phyloP scores from a whole-genome alignment of 139 green algal species.

The Coccomyxa sp. region DNA sequence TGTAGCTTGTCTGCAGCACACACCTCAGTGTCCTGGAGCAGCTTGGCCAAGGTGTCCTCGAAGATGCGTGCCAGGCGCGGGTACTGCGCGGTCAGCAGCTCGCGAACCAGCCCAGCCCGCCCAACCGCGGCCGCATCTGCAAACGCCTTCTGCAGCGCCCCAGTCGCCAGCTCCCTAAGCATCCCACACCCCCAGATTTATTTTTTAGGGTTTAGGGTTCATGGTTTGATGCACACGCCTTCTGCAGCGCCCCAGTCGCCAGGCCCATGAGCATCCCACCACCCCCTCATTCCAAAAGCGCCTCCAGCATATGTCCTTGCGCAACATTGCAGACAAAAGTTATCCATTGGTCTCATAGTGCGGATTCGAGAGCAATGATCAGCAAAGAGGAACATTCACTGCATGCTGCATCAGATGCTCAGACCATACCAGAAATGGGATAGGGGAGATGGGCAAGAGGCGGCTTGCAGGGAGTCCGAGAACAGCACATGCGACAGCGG shows the following conservation, averaged over 20 bases:
- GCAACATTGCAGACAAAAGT: no score
- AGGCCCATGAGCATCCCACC: slow-evolving; percentile 25
- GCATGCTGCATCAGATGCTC: neutral
- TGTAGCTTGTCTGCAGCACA: no score
- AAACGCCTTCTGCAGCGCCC: slow-evolving; percentile 42
- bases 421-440: slow-evolving; percentile 53
- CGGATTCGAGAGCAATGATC: neutral
- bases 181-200: neutral
- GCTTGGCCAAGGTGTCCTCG: slow-evolving; percentile 54
- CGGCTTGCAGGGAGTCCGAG: slow-evolving; percentile 62
- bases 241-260: slow-evolving; percentile 28
- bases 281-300: no score
- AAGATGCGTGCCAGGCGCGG: slow-evolving; percentile 71
- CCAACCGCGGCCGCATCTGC: slow-evolving; percentile 36
- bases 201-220: no score
- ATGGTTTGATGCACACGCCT: slow-evolving; percentile 46
- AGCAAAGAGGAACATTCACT: neutral
- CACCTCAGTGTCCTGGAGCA: slow-evolving; percentile 59
- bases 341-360: no score
- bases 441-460: slow-evolving; percentile 17
- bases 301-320: no score
- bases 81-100: slow-evolving; percentile 68
- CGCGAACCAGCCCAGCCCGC: slow-evolving; percentile 59
- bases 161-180: slow-evolving; percentile 34
- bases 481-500: slow-evolving; percentile 88